A percentile compares a stretch with the other conserved stretches of the same genome.
These are phyloP conservation scores for Alnus glutinosa DNA, from an alignment of 306 rosid genomes.

Conservation along the genomic window DNA sequence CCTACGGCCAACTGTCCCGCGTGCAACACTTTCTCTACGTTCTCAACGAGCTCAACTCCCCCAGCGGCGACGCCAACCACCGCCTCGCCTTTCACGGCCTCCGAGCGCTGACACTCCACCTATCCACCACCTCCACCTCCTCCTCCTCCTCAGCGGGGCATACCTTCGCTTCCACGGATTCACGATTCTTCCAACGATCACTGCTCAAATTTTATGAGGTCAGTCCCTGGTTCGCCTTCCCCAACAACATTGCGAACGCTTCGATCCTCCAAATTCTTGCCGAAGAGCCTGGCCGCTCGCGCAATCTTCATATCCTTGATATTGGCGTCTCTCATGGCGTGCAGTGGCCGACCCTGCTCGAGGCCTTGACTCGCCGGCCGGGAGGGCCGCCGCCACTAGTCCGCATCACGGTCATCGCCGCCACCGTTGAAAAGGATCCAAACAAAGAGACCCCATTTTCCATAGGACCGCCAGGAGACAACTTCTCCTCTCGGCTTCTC, in stretches of 20 bases:
- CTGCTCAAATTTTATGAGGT: slow-evolving; percentile 80
- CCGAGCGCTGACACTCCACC: slow-evolving; percentile 53
- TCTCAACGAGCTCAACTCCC: slow-evolving; percentile 80
- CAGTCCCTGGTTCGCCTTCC: slow-evolving; percentile 93
- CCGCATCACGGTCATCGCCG: slow-evolving; percentile 71
- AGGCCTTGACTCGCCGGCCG: slow-evolving; percentile 71
- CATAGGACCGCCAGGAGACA: slow-evolving; percentile 76
- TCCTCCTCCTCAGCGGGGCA: slow-evolving; percentile 37
- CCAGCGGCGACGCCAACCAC: slow-evolving; percentile 82
- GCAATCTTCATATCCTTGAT: slow-evolving; percentile 76
- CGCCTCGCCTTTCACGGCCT: slow-evolving; percentile 77
- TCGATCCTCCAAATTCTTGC: slow-evolving; percentile 77
- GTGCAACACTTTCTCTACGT: slow-evolving; percentile 84
- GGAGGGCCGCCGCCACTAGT: slow-evolving; percentile 88
- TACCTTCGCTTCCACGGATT: slow-evolving; percentile 65
- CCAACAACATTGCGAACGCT: slow-evolving; percentile 77
- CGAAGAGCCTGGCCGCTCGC: slow-evolving; percentile 39
- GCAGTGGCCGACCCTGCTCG: slow-evolving; percentile 90
- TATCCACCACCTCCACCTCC: slow-evolving; percentile 42
- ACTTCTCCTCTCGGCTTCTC: slow-evolving; percentile 62
- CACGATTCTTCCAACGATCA: slow-evolving; percentile 65
- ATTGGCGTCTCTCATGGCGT: slow-evolving; percentile 91
- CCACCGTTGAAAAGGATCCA: slow-evolving; percentile 42
- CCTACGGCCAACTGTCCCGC: slow-evolving; percentile 51
- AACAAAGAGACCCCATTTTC: slow-evolving; percentile 60